A percentile compares a stretch with the other conserved stretches of the same genome.
phyloP scores from a whole-genome alignment of 768 basidiomycete species.

The Pulveroboletus sp. region DNA sequence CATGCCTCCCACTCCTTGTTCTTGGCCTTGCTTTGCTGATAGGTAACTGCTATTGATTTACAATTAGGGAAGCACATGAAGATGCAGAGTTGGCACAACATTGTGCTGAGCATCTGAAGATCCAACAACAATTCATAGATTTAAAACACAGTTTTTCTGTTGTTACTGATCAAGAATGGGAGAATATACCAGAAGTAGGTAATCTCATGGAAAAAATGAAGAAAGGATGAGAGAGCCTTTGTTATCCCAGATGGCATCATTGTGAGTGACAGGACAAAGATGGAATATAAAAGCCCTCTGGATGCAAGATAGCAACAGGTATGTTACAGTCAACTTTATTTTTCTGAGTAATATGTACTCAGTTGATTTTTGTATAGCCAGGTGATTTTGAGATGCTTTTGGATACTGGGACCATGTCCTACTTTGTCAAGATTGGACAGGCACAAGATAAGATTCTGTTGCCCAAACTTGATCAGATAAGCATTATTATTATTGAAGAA shows the following conservation, averaged over 20 bases:
- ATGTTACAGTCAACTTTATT: slow-evolving; percentile 2
- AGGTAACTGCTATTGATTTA: not conserved
- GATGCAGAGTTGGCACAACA: no score
- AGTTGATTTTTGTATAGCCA: slow-evolving; percentile 2
- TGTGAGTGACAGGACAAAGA: slow-evolving; percentile 74
- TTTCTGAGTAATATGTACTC: not conserved
- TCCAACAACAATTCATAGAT: slow-evolving; percentile 94
- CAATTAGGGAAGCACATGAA: slow-evolving; percentile 66
- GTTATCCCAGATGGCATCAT: slow-evolving; percentile 93
- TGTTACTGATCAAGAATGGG: slow-evolving; percentile 92
- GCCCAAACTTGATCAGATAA: slow-evolving; percentile 87
- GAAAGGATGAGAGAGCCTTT: slow-evolving; percentile 79
- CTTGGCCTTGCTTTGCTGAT: not conserved
- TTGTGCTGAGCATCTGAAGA: slow-evolving; percentile 88
- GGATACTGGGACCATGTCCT: slow-evolving; percentile 74
- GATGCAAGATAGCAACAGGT: slow-evolving; percentile 77
- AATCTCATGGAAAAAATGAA: slow-evolving; percentile 90
- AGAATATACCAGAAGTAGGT: slow-evolving; percentile 90
- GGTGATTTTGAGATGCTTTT: slow-evolving; percentile 83
- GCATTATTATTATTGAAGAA: slow-evolving; percentile 6
- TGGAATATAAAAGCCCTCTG: slow-evolving; percentile 72
- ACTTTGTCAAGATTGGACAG: slow-evolving; percentile 95
- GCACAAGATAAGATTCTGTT: slow-evolving; percentile 92
- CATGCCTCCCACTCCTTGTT: no score
- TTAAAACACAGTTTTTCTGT: slow-evolving; percentile 83